Evolutionary conservation across 139 green algal genomes (phyloP).

Genomic region (Picochlorum costavermella): DNA sequence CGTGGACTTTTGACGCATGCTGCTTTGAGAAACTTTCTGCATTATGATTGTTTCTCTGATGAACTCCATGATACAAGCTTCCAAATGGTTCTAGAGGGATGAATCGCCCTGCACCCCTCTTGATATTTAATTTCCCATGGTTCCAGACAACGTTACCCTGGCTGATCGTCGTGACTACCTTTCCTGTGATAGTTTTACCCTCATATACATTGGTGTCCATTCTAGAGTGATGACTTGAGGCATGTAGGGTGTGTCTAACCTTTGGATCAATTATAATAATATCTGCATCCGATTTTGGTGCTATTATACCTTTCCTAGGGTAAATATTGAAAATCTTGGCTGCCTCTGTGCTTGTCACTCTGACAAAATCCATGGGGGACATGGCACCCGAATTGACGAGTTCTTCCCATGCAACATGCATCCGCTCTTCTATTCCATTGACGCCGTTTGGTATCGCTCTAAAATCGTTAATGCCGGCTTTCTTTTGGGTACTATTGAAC

Average conservation of each 20-base stretch:
- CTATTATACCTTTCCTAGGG: conserved; percentile 74
- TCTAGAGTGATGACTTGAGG: conserved; percentile 62
- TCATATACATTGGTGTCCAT: conserved; percentile 97
- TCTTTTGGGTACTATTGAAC: conserved; percentile 91
- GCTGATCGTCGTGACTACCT: conserved; percentile 80
- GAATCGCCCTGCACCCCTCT: conserved; percentile 47
- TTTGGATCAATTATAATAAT: conserved; percentile 85
- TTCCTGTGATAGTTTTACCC: conserved; percentile 49
- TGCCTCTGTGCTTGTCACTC: conserved; percentile 71
- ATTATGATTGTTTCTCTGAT: not conserved
- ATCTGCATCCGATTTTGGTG: conserved; percentile 80
- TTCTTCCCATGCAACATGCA: conserved; percentile 82
- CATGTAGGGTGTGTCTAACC: conserved; percentile 59
- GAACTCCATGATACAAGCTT: conserved; percentile 18
- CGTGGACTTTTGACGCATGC: too few species aligned
- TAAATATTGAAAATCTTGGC: conserved; percentile 90
- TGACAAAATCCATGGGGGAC: conserved; percentile 70
- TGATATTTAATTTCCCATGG: conserved; percentile 55
- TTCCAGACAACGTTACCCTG: conserved; percentile 79
- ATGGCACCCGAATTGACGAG: conserved; percentile 73
- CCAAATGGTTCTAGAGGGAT: conserved; percentile 11
- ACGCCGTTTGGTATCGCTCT: conserved; percentile 90
- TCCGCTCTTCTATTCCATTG: conserved; percentile 90
- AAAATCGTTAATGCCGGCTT: conserved; percentile 73
- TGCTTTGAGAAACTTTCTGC: too few species aligned